Percentiles rank a stretch among this genome's conserved stretches.
Conservation (phyloP, 768 basidiomycete genomes). For the Kwoniella newhampshirensis region DNA sequence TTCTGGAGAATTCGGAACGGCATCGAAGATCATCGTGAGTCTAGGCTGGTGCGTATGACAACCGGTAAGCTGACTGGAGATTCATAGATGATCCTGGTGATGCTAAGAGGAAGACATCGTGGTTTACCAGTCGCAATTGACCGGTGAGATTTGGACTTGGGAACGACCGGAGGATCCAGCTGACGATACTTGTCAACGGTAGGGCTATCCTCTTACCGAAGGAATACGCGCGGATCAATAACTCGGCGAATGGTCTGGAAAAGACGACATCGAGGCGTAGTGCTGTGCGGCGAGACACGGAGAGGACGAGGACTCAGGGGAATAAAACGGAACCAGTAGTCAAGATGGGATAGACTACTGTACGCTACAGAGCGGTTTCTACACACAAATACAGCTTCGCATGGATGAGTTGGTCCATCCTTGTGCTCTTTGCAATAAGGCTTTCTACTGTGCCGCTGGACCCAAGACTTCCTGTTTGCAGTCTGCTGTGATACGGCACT, state of each 20-base stretch:
- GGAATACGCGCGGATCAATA: constrained; percentile 34
- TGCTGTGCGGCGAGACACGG: neutral
- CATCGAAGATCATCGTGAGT: constrained; percentile 47
- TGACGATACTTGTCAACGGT: neutral
- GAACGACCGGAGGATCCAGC: neutral
- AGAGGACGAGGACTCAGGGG: too few species aligned
- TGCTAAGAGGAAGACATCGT: constrained; percentile 46
- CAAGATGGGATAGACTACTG: too few species aligned
- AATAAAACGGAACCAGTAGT: too few species aligned
- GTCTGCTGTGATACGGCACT: too few species aligned
- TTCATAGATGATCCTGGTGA: constrained; percentile 22
- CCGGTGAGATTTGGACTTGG: constrained; percentile 17
- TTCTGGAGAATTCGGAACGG: constrained; percentile 33
- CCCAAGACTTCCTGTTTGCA: too few species aligned
- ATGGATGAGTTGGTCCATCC: too few species aligned
- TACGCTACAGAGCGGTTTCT: too few species aligned
- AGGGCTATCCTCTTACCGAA: constrained; percentile 39
- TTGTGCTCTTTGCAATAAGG: too few species aligned
- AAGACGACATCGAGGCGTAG: neutral
- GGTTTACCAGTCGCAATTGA: constrained; percentile 48
- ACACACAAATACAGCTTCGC: too few species aligned
- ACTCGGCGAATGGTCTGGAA: neutral
- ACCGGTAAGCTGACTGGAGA: neutral
- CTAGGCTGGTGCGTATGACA: neutral
- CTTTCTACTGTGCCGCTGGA: too few species aligned